Evolutionary conservation across 257 asterid genomes (phyloP).

Genomic region (Echium plantagineum): DNA sequence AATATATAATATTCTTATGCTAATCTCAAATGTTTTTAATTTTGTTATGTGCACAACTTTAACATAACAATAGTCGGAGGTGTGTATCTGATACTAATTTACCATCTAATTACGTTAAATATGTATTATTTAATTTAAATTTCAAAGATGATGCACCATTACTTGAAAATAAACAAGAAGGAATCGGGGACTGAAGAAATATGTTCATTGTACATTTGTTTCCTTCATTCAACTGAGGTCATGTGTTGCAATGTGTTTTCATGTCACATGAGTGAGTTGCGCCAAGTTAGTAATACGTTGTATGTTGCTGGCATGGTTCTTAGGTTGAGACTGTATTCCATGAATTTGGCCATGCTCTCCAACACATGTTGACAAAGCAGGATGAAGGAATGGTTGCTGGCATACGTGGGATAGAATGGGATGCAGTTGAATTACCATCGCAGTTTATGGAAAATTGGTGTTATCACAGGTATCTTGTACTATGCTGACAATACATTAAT

Average conservation of each 20-base stretch:
- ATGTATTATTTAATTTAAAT: too few relatives aligned
- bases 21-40: too few relatives aligned
- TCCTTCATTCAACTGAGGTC: not conserved
- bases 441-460: slow-evolving; percentile 99
- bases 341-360: slow-evolving; percentile 98
- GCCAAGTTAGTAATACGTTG: not conserved
- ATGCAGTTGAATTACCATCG: slow-evolving; percentile 95
- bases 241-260: not conserved
- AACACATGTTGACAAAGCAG: slow-evolving; percentile 94
- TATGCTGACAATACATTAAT: not conserved
- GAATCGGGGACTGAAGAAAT: too few relatives aligned
- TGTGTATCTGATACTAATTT: too few relatives aligned
- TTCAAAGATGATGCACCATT: too few relatives aligned
- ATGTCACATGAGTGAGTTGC: not conserved
- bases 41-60: too few relatives aligned
- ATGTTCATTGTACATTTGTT: not conserved
- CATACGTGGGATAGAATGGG: slow-evolving; percentile 89
- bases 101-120: too few relatives aligned
- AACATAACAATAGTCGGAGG: too few relatives aligned
- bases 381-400: slow-evolving; percentile 99
- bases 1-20: too few relatives aligned
- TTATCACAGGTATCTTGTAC: slow-evolving; percentile 71
- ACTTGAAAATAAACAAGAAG: too few relatives aligned
- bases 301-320: slow-evolving; percentile 5
- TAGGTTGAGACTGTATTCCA: slow-evolving; percentile 98